These are phyloP conservation scores for Chlorella sp. DNA, from an alignment of 139 green algal genomes.

Conservation along the genomic window DNA sequence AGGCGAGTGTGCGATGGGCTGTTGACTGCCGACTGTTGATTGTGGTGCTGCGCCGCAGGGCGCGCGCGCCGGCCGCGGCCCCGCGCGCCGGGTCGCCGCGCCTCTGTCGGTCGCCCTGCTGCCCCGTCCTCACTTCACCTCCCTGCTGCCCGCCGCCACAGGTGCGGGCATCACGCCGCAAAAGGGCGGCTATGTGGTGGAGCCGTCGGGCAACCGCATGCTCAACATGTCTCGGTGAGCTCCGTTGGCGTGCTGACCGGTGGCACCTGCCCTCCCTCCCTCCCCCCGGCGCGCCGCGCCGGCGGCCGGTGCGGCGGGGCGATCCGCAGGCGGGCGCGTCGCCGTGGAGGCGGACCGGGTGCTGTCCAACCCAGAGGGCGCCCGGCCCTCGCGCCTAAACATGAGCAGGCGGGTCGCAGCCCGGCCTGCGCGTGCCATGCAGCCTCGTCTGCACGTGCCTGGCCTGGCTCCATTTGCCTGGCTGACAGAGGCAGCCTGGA, in stretches of 20 bases:
- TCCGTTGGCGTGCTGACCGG: background rate
- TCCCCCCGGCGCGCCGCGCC: background rate
- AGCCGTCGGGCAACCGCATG: background rate
- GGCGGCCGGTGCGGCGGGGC: background rate
- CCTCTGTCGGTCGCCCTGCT: too few relatives aligned
- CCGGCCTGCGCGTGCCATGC: too few relatives aligned
- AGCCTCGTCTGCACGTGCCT: background rate
- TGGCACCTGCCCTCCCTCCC: background rate
- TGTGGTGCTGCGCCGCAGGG: background rate
- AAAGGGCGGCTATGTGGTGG: constrained; percentile 1
- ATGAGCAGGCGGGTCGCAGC: constrained; percentile 31
- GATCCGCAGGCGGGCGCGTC: constrained; percentile 9
- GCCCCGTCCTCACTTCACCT: too few relatives aligned
- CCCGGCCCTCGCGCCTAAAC: constrained; percentile 35
- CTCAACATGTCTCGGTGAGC: constrained; percentile 10
- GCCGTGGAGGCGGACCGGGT: constrained; percentile 14
- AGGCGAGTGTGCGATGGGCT: constrained; percentile 38
- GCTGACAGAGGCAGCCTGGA: too few relatives aligned
- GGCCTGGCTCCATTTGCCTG: too few relatives aligned
- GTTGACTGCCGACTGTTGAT: background rate
- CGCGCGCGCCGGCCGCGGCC: too few relatives aligned
- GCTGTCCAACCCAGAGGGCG: constrained; percentile 35
- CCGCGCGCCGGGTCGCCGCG: too few relatives aligned
- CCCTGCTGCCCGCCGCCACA: too few relatives aligned
- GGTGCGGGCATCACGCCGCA: too few relatives aligned